These are phyloP conservation scores for Alternaria dauci DNA, from an alignment of 2,329 filamentous ascomycete species.

Conservation along the genomic window DNA sequence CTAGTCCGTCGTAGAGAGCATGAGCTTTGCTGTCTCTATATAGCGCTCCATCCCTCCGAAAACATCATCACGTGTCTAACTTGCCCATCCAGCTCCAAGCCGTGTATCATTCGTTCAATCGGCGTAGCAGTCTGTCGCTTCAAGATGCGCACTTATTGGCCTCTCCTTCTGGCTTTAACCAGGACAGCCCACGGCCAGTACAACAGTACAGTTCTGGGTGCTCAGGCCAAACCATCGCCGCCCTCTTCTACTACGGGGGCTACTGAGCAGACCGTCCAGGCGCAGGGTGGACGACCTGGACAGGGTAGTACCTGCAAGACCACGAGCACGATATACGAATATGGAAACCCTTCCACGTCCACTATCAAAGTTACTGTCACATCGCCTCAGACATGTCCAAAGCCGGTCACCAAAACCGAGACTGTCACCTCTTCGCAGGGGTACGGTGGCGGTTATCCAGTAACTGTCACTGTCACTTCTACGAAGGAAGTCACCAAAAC, in stretches of 20 bases:
- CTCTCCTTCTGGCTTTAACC: slow-evolving; percentile 35
- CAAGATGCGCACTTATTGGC: slow-evolving; percentile 42
- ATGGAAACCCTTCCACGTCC: slow-evolving; percentile 12
- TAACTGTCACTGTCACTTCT: background rate
- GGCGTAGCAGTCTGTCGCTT: slow-evolving; percentile 40
- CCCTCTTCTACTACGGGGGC: background rate
- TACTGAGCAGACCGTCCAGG: background rate
- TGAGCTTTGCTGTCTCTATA: background rate
- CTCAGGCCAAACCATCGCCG: slow-evolving; percentile 6
- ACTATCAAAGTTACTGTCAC: slow-evolving; percentile 22
- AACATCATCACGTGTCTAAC: slow-evolving; percentile 32
- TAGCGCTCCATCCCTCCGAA: background rate
- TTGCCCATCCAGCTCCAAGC: slow-evolving; percentile 30
- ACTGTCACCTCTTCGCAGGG: background rate
- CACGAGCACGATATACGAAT: slow-evolving; percentile 9
- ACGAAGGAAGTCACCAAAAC: slow-evolving; percentile 3
- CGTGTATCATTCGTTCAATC: slow-evolving; percentile 37
- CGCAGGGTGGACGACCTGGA: slow-evolving; percentile 6
- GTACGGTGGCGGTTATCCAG: background rate
- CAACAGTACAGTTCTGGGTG: slow-evolving; percentile 22
- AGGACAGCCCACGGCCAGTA: slow-evolving; percentile 23
- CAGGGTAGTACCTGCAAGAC: slow-evolving; percentile 9
- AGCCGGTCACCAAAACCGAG: background rate
- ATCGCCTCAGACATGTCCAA: slow-evolving; percentile 12
- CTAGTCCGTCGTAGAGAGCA: background rate